Evolutionary conservation across 2,329 filamentous ascomycete genomes (phyloP).

Genomic region (Botrytis squamosa): DNA sequence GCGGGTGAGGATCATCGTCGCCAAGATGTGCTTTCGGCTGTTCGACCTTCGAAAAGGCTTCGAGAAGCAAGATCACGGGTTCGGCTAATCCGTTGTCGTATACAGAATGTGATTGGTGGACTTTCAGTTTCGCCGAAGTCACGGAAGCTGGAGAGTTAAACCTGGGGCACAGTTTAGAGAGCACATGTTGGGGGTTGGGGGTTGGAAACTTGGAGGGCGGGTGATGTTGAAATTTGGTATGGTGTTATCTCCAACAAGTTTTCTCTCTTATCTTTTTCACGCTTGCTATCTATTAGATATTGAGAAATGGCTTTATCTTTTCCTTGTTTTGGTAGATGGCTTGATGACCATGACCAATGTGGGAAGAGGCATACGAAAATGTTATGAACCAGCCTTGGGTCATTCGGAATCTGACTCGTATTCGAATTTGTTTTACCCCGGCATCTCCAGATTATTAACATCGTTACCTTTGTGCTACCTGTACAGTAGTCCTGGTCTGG

Average conservation of each 20-base stretch:
- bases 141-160: background rate
- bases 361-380: background rate
- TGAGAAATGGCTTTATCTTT: background rate
- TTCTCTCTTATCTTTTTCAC: conserved; percentile 8
- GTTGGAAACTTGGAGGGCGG: background rate
- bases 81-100: background rate
- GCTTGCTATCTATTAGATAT: background rate
- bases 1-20: conserved; percentile 3
- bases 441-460: background rate
- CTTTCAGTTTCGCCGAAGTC: conserved; percentile 7
- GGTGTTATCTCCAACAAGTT: background rate
- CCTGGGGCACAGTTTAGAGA: background rate
- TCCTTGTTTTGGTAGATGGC: background rate
- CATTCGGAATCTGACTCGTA: conserved; percentile 11
- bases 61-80: background rate
- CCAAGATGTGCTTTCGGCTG: background rate
- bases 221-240: background rate
- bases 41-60: background rate
- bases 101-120: background rate
- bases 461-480: background rate
- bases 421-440: background rate
- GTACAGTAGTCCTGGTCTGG: background rate
- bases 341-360: background rate
- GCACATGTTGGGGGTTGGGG: background rate
- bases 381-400: background rate